Percentiles rank a stretch among this genome's conserved stretches.
phyloP scores from a whole-genome alignment of 495 filamentous ascomycete species.

The Staphylotrichum longicolle region DNA sequence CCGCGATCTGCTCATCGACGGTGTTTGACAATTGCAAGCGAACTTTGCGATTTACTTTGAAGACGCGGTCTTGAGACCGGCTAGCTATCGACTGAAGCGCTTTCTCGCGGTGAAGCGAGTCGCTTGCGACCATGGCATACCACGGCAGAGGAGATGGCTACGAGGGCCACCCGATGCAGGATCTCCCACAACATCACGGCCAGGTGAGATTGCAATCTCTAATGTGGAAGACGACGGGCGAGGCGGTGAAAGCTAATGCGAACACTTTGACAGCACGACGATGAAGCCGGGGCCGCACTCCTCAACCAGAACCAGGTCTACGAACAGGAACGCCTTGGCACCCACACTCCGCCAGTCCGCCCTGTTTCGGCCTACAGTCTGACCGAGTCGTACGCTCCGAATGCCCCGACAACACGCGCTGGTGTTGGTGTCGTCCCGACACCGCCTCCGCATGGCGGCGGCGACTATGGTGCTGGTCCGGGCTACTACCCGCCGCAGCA shows the following conservation, averaged over 20 bases:
- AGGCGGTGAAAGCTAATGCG: slow-evolving; percentile 8
- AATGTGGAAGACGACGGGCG: neutral
- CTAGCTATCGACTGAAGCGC: neutral
- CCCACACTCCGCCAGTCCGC: slow-evolving; percentile 52
- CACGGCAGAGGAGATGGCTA: slow-evolving; percentile 51
- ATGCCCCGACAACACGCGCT: slow-evolving; percentile 46
- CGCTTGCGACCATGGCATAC: slow-evolving; percentile 47
- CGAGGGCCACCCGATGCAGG: slow-evolving; percentile 64
- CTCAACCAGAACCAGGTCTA: slow-evolving; percentile 70
- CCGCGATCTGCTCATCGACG: neutral
- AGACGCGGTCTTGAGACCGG: neutral
- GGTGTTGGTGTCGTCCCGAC: slow-evolving; percentile 37
- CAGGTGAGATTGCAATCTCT: slow-evolving; percentile 48
- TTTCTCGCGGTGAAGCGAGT: slow-evolving; percentile 19
- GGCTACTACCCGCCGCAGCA: slow-evolving; percentile 26
- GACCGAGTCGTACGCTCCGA: slow-evolving; percentile 83
- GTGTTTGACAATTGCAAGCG: slow-evolving; percentile 1
- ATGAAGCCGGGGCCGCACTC: slow-evolving; percentile 72
- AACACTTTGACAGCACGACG: slow-evolving; percentile 55
- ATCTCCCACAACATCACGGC: slow-evolving; percentile 56
- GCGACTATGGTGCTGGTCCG: slow-evolving; percentile 38
- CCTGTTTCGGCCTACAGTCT: slow-evolving; percentile 74
- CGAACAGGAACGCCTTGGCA: slow-evolving; percentile 61
- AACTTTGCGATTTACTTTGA: neutral
- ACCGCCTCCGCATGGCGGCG: slow-evolving; percentile 39